Conservation (phyloP, 768 basidiomycete genomes). For the Hemileccinum impolitum region DNA sequence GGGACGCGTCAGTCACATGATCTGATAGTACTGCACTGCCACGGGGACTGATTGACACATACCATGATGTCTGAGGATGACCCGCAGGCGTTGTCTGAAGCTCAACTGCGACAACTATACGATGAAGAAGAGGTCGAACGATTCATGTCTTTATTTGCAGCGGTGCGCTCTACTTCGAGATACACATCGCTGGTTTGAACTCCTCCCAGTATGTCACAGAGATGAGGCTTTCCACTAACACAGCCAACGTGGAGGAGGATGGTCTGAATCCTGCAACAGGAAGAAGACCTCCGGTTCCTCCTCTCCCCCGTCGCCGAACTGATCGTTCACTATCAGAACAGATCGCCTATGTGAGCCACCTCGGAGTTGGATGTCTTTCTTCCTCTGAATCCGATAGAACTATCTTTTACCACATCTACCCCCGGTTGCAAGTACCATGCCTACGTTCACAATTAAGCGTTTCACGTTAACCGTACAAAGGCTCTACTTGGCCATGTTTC, state of each 20-base stretch:
- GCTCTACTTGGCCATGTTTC: slow-evolving; percentile 51
- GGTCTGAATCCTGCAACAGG: background rate
- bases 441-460: slow-evolving; percentile 53
- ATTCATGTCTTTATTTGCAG: slow-evolving; percentile 58
- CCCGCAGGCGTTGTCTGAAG: slow-evolving; percentile 41
- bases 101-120: slow-evolving; percentile 53
- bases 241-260: slow-evolving; percentile 23
- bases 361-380: slow-evolving; percentile 7
- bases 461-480: slow-evolving; percentile 50
- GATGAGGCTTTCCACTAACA: slow-evolving; percentile 37
- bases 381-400: slow-evolving; percentile 24
- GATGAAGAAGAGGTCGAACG: slow-evolving; percentile 63
- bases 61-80: slow-evolving; percentile 13
- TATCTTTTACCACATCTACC: slow-evolving; percentile 50
- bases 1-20: slow-evolving; percentile 31
- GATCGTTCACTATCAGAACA: slow-evolving; percentile 26
- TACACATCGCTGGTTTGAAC: background rate
- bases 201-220: slow-evolving; percentile 55
- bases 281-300: background rate
- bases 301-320: slow-evolving; percentile 4
- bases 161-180: slow-evolving; percentile 37
- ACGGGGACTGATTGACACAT: too few species aligned
- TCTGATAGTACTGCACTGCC: background rate
- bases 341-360: slow-evolving; percentile 24
- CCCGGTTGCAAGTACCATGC: slow-evolving; percentile 34